Conservation (phyloP, 805 yeast genomes). For the Cyberlindnera euphorbiiphila region DNA sequence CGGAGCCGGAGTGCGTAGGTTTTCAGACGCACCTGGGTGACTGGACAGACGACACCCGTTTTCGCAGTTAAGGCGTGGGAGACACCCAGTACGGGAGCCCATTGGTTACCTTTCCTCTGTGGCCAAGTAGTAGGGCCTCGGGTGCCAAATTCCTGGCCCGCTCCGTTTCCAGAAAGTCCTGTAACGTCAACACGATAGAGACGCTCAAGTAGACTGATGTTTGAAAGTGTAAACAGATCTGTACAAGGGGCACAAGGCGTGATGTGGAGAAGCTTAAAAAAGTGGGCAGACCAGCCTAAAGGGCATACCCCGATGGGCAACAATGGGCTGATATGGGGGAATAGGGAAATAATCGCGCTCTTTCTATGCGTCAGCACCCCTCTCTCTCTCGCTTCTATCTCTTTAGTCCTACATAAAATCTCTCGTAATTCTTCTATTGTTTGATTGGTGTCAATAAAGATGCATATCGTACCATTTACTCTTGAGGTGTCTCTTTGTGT, state of each 20-base stretch:
- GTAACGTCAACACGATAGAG: not conserved
- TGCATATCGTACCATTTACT: too few relatives aligned
- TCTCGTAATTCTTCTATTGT: too few relatives aligned
- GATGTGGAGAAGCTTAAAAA: not conserved
- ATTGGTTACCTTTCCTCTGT: too few relatives aligned
- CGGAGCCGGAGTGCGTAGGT: constrained; percentile 5
- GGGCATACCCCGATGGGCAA: not conserved
- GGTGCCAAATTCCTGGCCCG: not conserved
- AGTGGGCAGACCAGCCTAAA: constrained; percentile 2
- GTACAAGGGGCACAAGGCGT: constrained; percentile 3
- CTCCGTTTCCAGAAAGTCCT: not conserved
- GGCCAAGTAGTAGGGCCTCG: not conserved
- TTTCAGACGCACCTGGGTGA: too few relatives aligned
- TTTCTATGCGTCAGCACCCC: too few relatives aligned
- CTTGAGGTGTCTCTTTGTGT: too few relatives aligned
- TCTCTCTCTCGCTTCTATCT: too few relatives aligned
- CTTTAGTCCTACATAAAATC: too few relatives aligned
- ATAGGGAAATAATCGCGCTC: constrained; percentile 1
- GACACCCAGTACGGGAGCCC: too few relatives aligned
- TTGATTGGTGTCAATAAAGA: too few relatives aligned
- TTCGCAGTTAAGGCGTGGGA: too few relatives aligned
- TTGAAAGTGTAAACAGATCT: constrained; percentile 5
- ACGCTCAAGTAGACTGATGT: constrained; percentile 1
- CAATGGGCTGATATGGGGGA: not conserved
- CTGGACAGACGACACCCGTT: too few relatives aligned